These are phyloP conservation scores for Orbilia brochopaga DNA, from an alignment of 2,329 filamentous ascomycete genomes.

Conservation along the genomic window DNA sequence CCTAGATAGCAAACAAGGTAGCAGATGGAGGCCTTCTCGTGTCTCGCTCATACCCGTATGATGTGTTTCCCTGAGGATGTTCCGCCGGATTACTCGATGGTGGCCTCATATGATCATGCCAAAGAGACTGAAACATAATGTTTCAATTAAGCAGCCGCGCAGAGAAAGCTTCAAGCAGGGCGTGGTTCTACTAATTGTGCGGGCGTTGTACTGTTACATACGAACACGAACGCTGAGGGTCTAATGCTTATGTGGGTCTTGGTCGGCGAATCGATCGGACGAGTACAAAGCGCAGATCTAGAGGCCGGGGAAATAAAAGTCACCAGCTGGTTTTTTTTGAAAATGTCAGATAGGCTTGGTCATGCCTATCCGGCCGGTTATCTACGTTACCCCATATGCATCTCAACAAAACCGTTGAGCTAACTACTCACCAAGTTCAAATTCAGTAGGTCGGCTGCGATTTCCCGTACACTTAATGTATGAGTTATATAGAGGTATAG, in stretches of 20 bases:
- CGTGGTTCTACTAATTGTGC: no score
- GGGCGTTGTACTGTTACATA: no score
- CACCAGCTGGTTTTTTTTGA: neutral
- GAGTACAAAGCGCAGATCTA: slow-evolving; percentile 1
- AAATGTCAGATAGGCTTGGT: neutral
- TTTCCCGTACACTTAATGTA: neutral
- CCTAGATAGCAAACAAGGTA: neutral
- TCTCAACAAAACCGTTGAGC: neutral
- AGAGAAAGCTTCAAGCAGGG: no score
- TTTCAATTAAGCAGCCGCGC: no score
- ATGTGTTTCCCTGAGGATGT: no score
- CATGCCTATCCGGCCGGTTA: neutral
- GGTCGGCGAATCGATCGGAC: slow-evolving; percentile 35
- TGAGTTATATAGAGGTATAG: neutral
- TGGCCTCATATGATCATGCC: no score
- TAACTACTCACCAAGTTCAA: neutral
- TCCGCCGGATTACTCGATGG: no score
- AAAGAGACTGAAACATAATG: no score
- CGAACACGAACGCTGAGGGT: no score
- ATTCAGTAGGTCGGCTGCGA: slow-evolving; percentile 2
- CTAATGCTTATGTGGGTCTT: slow-evolving; percentile 5
- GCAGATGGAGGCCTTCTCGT: neutral
- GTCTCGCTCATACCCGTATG: no score
- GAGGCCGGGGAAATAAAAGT: neutral
- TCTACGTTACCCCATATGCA: neutral